Evolutionary conservation across 2,329 filamentous ascomycete genomes (phyloP), one percentile per base, ranked within the genome.

Genomic region (Aspergillus eucalypticola): DNA sequence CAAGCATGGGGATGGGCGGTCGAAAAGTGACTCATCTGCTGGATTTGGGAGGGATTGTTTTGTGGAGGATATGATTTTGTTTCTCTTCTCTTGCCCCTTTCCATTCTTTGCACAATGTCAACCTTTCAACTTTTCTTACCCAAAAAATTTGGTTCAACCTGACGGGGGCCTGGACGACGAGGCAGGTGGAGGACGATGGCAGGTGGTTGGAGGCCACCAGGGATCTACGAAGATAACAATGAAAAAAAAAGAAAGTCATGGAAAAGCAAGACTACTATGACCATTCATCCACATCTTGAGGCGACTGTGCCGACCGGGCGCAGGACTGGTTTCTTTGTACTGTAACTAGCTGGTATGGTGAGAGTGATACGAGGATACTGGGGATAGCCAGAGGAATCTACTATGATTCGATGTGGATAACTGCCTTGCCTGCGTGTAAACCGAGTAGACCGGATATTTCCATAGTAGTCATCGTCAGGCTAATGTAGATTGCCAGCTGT

Each of bases 261-360:
- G 60, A 65, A 63, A 64, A 59, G 58, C 46, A 49, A 49, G 19
- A 49, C 38, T 55, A 58, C 54, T 55, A 48, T 56, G 54, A 57
- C 62, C 27, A 29, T 60, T 60, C 61, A 41, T 56, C 53, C 50
- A 25, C 55, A 61, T 60, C 54, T 61, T 65, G 46, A 53, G 50
- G 59, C 53, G 51, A 58, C 52, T 58, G 57, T 54, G 46, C 35
- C 41, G 41, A 44, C 41, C 17, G 21, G 17, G 41, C 41, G 19
- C 29, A 51, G 59, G 56, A 64, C 59, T 66, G 67, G 63, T 23
- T 58, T 67, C 61, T 66, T 55, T 71, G 67, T 68, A 71, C 63
- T 68, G 61, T 71, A 71, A 64, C 63, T 70, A 68, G 55, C 63
- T 66, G 62, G 61, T 25, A 25, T 49, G 46, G 46, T 49, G 23